Base-by-base conservation (phyloP, 2,329 filamentous ascomycete genomes). In the Colletotrichum lindemuthianum region DNA sequence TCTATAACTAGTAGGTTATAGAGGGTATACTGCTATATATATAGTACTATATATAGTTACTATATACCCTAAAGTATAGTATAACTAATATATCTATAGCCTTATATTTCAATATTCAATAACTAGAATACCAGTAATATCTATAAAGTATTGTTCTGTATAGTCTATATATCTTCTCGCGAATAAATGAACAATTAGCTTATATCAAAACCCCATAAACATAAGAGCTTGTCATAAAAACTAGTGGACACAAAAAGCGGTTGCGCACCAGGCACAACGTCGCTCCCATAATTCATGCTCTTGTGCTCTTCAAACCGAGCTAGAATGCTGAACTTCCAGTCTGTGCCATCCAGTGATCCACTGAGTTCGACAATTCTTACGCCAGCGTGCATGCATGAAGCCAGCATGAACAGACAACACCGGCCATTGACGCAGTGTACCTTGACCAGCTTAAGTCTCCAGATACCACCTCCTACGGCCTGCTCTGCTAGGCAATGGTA, bases 281-380 rank as follows among this genome's bases (percentile, higher is more conserved):
- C 93, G 70, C 91, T 92, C 7, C 90, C 94, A 75, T 98, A 98
- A 72, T 97, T 97, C 93, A 97, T 97, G 75, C 93, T 97, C 78
- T 91, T 83, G 74, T 97, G 93, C 73, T 95, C 91, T 70, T 92
- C 90, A 72, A 97, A 97, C 56, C 84, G 85, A 0, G 85, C 89
- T 50, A 94, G 69, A 1, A 95, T 81, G 47, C 84, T 79, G 61
- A 96, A 89, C 1, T 72, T 72, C 85, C 90, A 93, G 15, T 68
- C 67, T n/a, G 60, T 78, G 65, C 67, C 76, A 1, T 77, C 70
- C 1, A 74, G 72, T 34, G 69, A 65, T 33, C 78, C 73, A 9
- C 69, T 65, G 15, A 87, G 71, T 43, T 82, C 78, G 7, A 90
- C 71, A n/a, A 98, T 78, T 58, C 90, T 86, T 9, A 88, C 84